Evolutionary conservation across 2,329 filamentous ascomycete species (phyloP).

Genomic region (Apiospora aurea): DNA sequence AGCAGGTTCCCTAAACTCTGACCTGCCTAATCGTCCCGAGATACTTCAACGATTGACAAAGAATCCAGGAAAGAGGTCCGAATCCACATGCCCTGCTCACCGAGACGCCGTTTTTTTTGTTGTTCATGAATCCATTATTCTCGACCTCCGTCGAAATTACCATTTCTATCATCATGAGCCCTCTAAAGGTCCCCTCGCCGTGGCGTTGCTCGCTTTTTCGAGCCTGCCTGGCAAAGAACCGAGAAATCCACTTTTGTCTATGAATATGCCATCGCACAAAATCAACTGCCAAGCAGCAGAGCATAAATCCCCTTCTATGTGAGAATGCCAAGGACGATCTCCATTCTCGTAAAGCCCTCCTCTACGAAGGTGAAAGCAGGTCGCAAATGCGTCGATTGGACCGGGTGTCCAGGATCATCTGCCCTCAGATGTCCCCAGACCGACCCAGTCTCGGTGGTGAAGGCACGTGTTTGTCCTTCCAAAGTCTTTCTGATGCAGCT

Average conservation of each 20-base stretch:
- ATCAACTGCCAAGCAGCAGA: constrained; percentile 40
- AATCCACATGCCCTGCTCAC: constrained; percentile 40
- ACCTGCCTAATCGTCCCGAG: constrained; percentile 34
- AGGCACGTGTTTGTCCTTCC: constrained; percentile 41
- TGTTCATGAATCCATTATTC: constrained; percentile 32
- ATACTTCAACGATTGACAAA: constrained; percentile 26
- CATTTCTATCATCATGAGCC: constrained; percentile 43
- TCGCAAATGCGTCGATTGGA: constrained; percentile 40
- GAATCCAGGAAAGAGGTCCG: constrained; percentile 34
- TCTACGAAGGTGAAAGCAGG: constrained; percentile 41
- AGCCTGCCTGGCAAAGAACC: constrained; percentile 57
- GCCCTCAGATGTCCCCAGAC: constrained; percentile 39
- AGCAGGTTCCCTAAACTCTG: constrained; percentile 40
- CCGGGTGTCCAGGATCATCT: constrained; percentile 38
- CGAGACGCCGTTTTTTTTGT: constrained; percentile 38
- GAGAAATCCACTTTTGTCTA: constrained; percentile 75
- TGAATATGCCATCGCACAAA: constrained; percentile 48
- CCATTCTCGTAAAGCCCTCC: constrained; percentile 37
- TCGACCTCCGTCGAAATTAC: constrained; percentile 43
- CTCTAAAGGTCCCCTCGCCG: constrained; percentile 39
- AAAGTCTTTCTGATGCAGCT: constrained; percentile 43
- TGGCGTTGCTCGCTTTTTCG: constrained; percentile 35
- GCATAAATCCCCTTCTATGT: constrained; percentile 43
- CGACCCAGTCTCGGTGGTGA: constrained; percentile 36
- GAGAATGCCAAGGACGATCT: constrained; percentile 39